Percentiles rank a stretch among this genome's conserved stretches.
These are phyloP conservation scores for Starmera dryadoides DNA, from an alignment of 805 yeast genomes.

Conservation along the genomic window DNA sequence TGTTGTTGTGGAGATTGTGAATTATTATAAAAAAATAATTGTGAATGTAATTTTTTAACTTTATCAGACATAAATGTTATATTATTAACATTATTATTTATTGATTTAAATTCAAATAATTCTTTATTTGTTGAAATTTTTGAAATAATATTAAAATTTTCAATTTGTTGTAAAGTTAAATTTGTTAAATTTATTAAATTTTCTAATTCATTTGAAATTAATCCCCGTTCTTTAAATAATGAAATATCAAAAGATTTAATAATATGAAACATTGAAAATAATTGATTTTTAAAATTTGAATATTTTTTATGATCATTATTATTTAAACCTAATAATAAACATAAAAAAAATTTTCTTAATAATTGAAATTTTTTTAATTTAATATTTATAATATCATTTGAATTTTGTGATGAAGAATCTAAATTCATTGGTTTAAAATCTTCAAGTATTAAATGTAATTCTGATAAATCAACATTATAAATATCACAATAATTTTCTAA, in stretches of 20 bases:
- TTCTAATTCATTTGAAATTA: constrained; percentile 8
- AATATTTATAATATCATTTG: constrained; percentile 19
- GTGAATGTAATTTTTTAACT: constrained; percentile 5
- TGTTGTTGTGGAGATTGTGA: constrained; percentile 3
- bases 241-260: constrained; percentile 11
- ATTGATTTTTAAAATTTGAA: constrained; percentile 5
- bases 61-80: not conserved
- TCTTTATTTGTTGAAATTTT: not conserved
- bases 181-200: constrained; percentile 3
- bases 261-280: constrained; percentile 5
- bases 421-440: constrained; percentile 1
- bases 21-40: constrained; percentile 2
- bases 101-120: no score
- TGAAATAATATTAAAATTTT: not conserved
- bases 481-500: constrained; percentile 36
- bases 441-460: constrained; percentile 18
- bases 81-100: no score
- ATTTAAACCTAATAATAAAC: constrained; percentile 31
- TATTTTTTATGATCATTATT: constrained; percentile 17
- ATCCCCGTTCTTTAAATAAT: constrained; percentile 10
- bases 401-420: constrained; percentile 4
- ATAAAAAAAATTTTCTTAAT: constrained; percentile 34
- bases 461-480: constrained; percentile 28
- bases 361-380: constrained; percentile 28
- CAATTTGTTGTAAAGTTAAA: not conserved